Conservation (phyloP, 257 asterid species). For the Striga asiatica region DNA sequence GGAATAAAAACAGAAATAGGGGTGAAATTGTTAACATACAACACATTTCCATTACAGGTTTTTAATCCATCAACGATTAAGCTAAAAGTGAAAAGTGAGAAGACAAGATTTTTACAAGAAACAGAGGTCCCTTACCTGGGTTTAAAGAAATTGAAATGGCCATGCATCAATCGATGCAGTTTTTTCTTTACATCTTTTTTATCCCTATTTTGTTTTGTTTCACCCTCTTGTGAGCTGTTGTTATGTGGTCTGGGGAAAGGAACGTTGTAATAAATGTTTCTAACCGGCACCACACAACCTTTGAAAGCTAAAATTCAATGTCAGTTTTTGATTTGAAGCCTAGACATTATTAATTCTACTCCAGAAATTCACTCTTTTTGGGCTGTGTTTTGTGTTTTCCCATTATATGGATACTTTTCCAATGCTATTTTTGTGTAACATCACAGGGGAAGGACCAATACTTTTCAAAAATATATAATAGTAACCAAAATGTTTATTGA, state of each 20-base stretch:
- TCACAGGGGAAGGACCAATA: too few species aligned
- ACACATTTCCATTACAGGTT: too few species aligned
- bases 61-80: too few species aligned
- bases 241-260: slow-evolving; percentile 17
- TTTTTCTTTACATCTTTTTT: neutral
- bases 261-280: slow-evolving; percentile 19
- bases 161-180: slow-evolving; percentile 18
- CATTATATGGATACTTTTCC: too few species aligned
- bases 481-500: too few species aligned
- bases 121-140: slow-evolving; percentile 26
- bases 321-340: neutral
- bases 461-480: too few species aligned
- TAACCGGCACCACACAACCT: slow-evolving; percentile 15
- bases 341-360: neutral
- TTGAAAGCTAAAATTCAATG: slow-evolving; percentile 26
- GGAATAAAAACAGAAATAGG: slow-evolving; percentile 5
- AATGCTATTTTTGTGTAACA: too few species aligned
- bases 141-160: slow-evolving; percentile 21
- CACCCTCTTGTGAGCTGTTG: neutral
- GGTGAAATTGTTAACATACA: neutral
- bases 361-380: neutral
- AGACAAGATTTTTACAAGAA: slow-evolving; percentile 23
- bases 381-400: neutral
- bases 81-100: neutral
- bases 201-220: neutral